Base-by-base conservation (phyloP, 225 moss, liverwort and hornwort species). In the Neckera pumila region DNA sequence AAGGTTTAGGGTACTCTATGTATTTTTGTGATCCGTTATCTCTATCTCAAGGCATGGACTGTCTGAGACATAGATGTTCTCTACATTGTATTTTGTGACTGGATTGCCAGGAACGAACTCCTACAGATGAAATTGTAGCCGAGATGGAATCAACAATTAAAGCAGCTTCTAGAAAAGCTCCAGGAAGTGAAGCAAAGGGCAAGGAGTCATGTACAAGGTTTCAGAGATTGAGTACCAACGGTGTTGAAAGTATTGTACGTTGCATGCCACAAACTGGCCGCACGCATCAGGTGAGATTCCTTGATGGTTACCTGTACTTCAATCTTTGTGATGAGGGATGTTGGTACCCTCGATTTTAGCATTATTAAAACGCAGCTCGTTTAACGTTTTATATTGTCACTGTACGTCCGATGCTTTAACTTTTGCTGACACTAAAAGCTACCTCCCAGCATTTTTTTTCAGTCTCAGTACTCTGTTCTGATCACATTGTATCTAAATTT, bases 231-330 rank as follows among this genome's bases (percentile, higher is more conserved):
- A 97, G 95, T 90, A 99, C 97, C 23, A 90, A 99, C 85, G 98
- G 97, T 74, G 82, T 94, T 67, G 90, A 88, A 87, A 99, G 98
- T 86, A 89, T 99, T 86, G 98, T 99, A 77, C 94, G 94, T 83
- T 99, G 98, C 90, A 95, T 96, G 92, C 98, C 98, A 69, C 90
- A 93, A 53, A 99, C 97, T 85, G 98, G 98, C 70, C 95, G 98
- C 86, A 99, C 98, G 38, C 98, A 99, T 93, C 97, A 99, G 95
- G 98, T 95, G 84, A 91, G 34, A 81, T 87, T 89, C 71, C 57
- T 84, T 21, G 19, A 54, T 43, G 71, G 34, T 65, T 74, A 67
- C 53, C 43, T 75, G 45, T 61, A 54, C 73, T 79, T 86, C 60
- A 80, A 58, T 76, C 42, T 63, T 31, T 51, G 51, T 76, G 56